Percentiles rank a stretch among this genome's conserved stretches.
These are phyloP conservation scores for Penicillium samsonianum DNA, from an alignment of 495 filamentous ascomycete genomes.

Conservation along the genomic window DNA sequence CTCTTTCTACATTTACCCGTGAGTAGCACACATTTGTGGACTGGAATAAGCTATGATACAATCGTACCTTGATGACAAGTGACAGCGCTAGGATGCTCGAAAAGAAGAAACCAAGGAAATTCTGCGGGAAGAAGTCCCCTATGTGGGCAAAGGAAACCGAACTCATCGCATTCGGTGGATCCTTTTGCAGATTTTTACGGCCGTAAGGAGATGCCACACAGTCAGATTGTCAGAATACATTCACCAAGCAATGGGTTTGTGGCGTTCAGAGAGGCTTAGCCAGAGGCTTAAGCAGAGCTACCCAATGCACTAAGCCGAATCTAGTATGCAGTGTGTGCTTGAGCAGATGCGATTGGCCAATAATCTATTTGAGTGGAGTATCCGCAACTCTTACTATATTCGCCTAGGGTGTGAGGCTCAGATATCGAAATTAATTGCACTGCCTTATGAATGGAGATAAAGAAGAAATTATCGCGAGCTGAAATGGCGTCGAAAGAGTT, in stretches of 20 bases:
- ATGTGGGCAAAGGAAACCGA: too few species aligned
- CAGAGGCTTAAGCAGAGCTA: too few species aligned
- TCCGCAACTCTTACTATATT: conserved; percentile 3
- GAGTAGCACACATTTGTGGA: too few species aligned
- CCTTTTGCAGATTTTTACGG: neutral
- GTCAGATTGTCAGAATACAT: neutral
- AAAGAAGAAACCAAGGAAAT: too few species aligned
- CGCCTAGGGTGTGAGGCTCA: neutral
- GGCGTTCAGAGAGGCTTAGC: neutral
- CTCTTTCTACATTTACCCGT: too few species aligned
- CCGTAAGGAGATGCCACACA: neutral
- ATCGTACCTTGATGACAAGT: neutral
- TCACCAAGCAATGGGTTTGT: neutral
- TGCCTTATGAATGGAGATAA: neutral
- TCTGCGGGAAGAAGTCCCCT: too few species aligned
- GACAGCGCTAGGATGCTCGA: neutral
- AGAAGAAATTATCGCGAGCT: conserved; percentile 3
- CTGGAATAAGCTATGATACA: too few species aligned
- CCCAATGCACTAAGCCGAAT: neutral
- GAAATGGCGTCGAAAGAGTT: neutral
- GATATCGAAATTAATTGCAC: conserved; percentile 3
- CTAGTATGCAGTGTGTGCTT: neutral
- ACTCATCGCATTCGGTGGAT: neutral
- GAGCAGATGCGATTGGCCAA: neutral
- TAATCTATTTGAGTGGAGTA: neutral